Evolutionary conservation across 2,329 filamentous ascomycete species (phyloP), one percentile per base, ranked within the genome.

Genomic region (Phoma sp.): DNA sequence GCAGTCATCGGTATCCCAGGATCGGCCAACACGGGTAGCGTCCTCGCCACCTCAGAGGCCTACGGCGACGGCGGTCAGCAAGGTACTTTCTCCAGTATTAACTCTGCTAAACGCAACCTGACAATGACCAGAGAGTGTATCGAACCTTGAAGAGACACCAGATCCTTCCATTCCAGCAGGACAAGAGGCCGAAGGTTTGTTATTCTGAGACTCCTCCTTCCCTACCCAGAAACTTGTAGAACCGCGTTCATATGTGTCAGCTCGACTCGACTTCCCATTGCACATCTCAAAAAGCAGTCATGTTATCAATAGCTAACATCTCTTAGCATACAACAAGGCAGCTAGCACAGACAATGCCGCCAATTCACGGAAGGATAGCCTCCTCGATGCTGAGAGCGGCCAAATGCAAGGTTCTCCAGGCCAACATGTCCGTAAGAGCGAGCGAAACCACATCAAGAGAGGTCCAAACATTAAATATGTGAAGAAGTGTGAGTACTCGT

Each of bases 331-430:
- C 27, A 9, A 29, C 9, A 6, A 29, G 27, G 6, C 27, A 7
- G 6, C 27, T 7, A 9, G 27, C 27, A 7, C 27, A 29, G 10
- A 33, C 32, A 33, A 9, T 11, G 32, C 32, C 13, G 32, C 52
- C 1, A n/a, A 7, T 5, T n/a, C 27, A 33, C n/a, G 33, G 22
- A 35, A 3, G 22, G 39, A 44, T 3, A 7, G 2, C 5, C 5
- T 52, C 25, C 49, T 42, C 41, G 57, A 64, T 55, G 46, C 55
- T 11, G 55, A 52, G 11, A 43, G 41, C 24, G 50, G 54, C 29
- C 62, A 66, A 32, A 51, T 59, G 33, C 63, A 60, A 18, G 61
- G 63, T 27, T 49, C 57, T 22, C 47, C 61, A 36, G 63, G 63
- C 18, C 61, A 60, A 9, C 63, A 55, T 40, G 23, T 63, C 23